Evolutionary conservation across 2,329 filamentous ascomycete species (phyloP).

Genomic region (Trichoderma asperellum): DNA sequence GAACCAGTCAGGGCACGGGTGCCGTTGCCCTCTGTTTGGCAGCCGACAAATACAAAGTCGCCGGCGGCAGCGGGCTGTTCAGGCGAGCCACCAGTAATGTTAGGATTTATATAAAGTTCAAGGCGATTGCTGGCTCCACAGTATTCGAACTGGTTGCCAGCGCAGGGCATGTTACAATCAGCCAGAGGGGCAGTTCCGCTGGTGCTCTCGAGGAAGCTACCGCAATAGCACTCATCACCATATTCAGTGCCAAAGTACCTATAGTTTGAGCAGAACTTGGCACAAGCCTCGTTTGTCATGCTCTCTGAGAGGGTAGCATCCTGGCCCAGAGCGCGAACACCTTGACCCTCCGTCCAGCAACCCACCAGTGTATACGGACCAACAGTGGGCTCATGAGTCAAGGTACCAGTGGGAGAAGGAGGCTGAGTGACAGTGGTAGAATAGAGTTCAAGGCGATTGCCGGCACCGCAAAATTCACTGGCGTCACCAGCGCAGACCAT

Average conservation of each 20-base stretch:
- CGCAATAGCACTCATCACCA: slow-evolving; percentile 47
- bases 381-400: slow-evolving; percentile 34
- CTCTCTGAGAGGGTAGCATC: slow-evolving; percentile 34
- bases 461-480: slow-evolving; percentile 49
- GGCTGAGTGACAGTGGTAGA: slow-evolving; percentile 46
- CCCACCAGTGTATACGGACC: slow-evolving; percentile 43
- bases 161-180: slow-evolving; percentile 44
- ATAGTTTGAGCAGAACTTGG: slow-evolving; percentile 42
- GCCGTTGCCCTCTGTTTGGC: slow-evolving; percentile 43
- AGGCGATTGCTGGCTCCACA: slow-evolving; percentile 43
- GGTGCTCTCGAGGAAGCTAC: slow-evolving; percentile 38
- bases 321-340: slow-evolving; percentile 42
- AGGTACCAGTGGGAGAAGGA: slow-evolving; percentile 35
- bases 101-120: slow-evolving; percentile 41
- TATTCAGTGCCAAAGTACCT: slow-evolving; percentile 50
- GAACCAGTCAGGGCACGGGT: slow-evolving; percentile 41
- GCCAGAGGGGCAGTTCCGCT: slow-evolving; percentile 37
- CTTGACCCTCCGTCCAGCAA: slow-evolving; percentile 47
- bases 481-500: slow-evolving; percentile 49
- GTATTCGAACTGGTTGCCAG: slow-evolving; percentile 40
- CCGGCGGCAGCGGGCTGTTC: slow-evolving; percentile 41
- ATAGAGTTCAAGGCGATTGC: slow-evolving; percentile 50
- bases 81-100: slow-evolving; percentile 36
- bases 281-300: slow-evolving; percentile 44
- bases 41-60: slow-evolving; percentile 42